These are phyloP conservation scores for Pyronema domesticum DNA, from an alignment of 495 filamentous ascomycete species.

Conservation along the genomic window DNA sequence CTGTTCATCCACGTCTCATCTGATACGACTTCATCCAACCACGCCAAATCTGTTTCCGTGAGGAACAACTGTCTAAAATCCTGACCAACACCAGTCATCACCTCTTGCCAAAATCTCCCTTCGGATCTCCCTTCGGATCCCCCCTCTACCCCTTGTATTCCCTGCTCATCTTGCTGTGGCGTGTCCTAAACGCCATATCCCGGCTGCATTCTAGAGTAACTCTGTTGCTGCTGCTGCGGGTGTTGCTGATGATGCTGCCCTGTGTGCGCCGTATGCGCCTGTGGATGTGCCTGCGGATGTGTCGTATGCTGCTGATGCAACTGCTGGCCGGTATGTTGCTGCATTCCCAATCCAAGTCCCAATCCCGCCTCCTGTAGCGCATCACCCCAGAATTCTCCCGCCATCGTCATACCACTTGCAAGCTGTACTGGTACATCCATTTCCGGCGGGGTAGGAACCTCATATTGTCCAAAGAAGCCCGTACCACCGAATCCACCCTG, in stretches of 20 bases:
- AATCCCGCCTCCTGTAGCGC: background rate
- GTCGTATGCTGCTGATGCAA: no score
- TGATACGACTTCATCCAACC: no score
- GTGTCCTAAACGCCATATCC: background rate
- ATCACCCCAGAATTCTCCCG: background rate
- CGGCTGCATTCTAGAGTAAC: background rate
- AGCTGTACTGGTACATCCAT: background rate
- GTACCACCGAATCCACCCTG: background rate
- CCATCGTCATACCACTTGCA: background rate
- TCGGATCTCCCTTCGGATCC: background rate
- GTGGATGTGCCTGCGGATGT: no score
- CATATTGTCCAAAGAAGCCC: background rate
- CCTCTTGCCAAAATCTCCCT: no score
- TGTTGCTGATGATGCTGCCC: background rate
- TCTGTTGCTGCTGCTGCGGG: background rate
- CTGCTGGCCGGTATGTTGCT: background rate
- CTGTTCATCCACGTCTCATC: no score
- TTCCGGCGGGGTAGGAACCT: background rate
- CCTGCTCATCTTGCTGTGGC: background rate
- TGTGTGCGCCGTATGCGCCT: no score
- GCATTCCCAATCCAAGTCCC: background rate
- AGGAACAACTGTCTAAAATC: no score
- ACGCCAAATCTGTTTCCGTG: no score
- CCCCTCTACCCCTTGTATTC: background rate
- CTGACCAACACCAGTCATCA: no score